Evolutionary conservation across 805 yeast species (phyloP).

Genomic region (Candida pini): DNA sequence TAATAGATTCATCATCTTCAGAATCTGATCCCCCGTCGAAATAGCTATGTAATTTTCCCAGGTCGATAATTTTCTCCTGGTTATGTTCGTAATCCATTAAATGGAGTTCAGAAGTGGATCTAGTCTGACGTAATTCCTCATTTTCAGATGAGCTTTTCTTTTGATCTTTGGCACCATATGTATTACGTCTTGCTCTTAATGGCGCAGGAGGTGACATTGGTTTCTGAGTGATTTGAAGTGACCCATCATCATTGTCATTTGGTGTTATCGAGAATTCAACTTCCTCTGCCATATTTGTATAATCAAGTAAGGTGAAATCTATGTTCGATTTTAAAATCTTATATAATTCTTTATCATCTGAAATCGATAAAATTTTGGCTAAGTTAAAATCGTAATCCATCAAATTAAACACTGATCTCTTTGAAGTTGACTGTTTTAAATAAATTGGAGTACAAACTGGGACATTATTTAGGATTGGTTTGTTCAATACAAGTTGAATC

Average conservation of each 20-base stretch:
- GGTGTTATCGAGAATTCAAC: conserved; percentile 5
- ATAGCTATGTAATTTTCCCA: conserved; percentile 26
- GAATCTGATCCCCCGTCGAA: conserved; percentile 23
- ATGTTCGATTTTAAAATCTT: conserved; percentile 19
- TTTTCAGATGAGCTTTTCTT: conserved; percentile 4
- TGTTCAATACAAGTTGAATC: conserved; percentile 32
- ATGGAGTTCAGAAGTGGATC: conserved; percentile 25
- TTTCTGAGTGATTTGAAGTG: neutral
- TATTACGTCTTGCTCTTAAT: conserved; percentile 24
- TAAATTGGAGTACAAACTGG: conserved; percentile 33
- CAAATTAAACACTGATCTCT: conserved; percentile 22
- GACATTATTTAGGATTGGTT: conserved; percentile 34
- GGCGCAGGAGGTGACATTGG: conserved; percentile 2
- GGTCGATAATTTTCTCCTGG: conserved; percentile 21
- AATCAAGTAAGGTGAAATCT: conserved; percentile 23
- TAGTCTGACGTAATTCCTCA: conserved; percentile 20
- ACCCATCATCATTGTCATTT: neutral
- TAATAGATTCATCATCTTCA: conserved; percentile 6
- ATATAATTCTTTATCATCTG: conserved; percentile 23
- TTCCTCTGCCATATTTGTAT: conserved; percentile 21
- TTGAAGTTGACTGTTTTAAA: conserved; percentile 21
- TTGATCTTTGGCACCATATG: conserved; percentile 20
- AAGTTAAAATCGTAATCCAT: conserved; percentile 31
- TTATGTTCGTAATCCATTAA: conserved; percentile 17
- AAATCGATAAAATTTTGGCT: conserved; percentile 20